Evolutionary conservation across 2,329 filamentous ascomycete genomes (phyloP), one percentile per base, ranked within the genome.

Genomic region (Waltergamsia citrina): DNA sequence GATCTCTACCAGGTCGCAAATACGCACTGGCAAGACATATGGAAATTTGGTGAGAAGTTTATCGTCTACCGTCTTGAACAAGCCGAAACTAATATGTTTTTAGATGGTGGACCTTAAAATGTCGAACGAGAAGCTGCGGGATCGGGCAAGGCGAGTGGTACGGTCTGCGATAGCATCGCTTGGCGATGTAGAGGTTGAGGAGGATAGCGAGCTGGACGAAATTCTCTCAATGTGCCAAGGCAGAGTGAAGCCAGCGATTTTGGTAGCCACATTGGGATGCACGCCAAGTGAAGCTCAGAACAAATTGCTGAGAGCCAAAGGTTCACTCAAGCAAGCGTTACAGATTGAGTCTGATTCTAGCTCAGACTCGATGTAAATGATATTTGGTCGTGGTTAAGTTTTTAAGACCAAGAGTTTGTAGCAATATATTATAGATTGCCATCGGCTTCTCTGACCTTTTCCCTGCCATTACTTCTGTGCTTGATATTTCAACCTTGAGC

Each of bases 71-170:
- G n/a, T 24, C 8, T 24, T 8, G 22, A n/a, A 24, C n/a, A n/a
- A n/a, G 22, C 8, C 22, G 22, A n/a, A 8, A 24, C 22, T 24
- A 8, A 24, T n/a, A 24, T n/a, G n/a, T 24, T 8, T 17, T 5
- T 30, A 33, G 35, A 33, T 22, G 35, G 25, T 23, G 7, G 44
- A 47, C 37, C 42, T 62, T 12, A 52, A 53, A 33, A 51, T 54
- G 4, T 55, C 57, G 14, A 62, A 63, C 36, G 26, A 53, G 22
- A 60, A 62, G 40, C 49, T 62, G 6, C 34, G 29, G 10, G 39
- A 45, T 23, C 38, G 44, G 6, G 42, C 15, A 38, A 50, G 11
- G 40, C 52, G 35, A 33, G 50, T 37, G 43, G 49, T 42, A 29
- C 37, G 38, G 14, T 32, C 37, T 11, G 40, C 16, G 42, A 33